These are phyloP conservation scores for Hepatocystis sp. DNA, from an alignment of 169 alveolate species.

Conservation along the genomic window DNA sequence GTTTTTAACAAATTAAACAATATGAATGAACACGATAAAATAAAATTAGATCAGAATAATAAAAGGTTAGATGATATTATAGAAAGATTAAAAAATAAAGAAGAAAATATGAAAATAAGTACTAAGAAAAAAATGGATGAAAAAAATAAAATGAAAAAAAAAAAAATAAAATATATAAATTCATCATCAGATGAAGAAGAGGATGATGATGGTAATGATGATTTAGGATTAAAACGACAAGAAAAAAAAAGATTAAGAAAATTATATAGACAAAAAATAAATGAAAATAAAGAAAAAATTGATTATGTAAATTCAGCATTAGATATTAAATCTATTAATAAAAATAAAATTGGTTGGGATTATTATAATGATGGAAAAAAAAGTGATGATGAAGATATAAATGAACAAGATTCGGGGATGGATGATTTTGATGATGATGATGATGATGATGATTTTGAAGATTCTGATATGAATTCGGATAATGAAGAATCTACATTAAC, in stretches of 20 bases:
- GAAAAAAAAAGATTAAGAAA: slow-evolving; percentile 73
- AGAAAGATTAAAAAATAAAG: slow-evolving; percentile 66
- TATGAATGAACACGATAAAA: slow-evolving; percentile 22
- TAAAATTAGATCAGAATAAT: slow-evolving; percentile 20
- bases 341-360: slow-evolving; percentile 72
- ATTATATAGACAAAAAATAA: slow-evolving; percentile 56
- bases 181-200: slow-evolving; percentile 5
- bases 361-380: slow-evolving; percentile 73
- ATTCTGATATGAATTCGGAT: slow-evolving; percentile 57
- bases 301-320: slow-evolving; percentile 74
- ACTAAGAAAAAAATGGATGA: slow-evolving; percentile 31
- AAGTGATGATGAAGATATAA: slow-evolving; percentile 75
- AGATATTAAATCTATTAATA: slow-evolving; percentile 30
- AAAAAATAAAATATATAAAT: background rate
- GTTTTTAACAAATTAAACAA: slow-evolving; percentile 24
- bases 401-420: slow-evolving; percentile 18
- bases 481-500: slow-evolving; percentile 49
- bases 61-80: slow-evolving; percentile 70
- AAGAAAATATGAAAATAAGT: slow-evolving; percentile 36
- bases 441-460: slow-evolving; percentile 73
- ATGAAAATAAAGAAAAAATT: slow-evolving; percentile 67
- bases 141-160: slow-evolving; percentile 27
- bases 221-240: slow-evolving; percentile 72
- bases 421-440: slow-evolving; percentile 72
- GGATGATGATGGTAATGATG: slow-evolving; percentile 72